Evolutionary conservation across 2,329 filamentous ascomycete species (phyloP), one percentile per base, ranked within the genome.

Genomic region (Cercospora zeae-maydis): DNA sequence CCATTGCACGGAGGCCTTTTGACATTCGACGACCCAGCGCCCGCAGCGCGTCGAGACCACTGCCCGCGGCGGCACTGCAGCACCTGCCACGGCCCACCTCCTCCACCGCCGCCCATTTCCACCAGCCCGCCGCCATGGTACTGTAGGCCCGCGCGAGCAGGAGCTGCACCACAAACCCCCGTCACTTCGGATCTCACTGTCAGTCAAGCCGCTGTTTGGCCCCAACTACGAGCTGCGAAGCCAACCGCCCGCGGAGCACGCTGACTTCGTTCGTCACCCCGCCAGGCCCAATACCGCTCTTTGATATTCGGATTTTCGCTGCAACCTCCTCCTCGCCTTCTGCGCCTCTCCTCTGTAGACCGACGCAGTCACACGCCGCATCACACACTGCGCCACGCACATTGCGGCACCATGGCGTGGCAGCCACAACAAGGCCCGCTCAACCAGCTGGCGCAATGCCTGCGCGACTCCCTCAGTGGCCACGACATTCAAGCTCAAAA

Each of bases 381-480:
- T 19, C 27, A 51, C 42, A 59, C 42, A 11, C 30, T 39, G 27
- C 34, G 16, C 36, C 47, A 52, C 47, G 30, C 24, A 11, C 47
- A 27, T 31, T 31, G 47, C 47, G 30, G 9, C 49, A 79, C 73
- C 76, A 97, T 96, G 93, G 86, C 88, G 78, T 99, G 95, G 95
- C 91, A 96, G 81, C 95, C 95, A 66, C 83, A 90, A 74, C 86
- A 89, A 73, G 91, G 93, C 83, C 92, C 89, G 77, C 83, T 99
- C 82, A 85, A 85, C 83, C 93, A 97, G 84, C 86, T 99, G 69
- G 89, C 92, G 70, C 86, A 88, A 74, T 97, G 88, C 79, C 86
- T 99, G 74, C 91, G 88, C 80, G 93, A 98, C 81, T 97, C 95
- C 49, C 83, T 98, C 73, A 96, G 91, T 76, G 89, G 89, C 70